Conservation (phyloP, 495 filamentous ascomycete genomes). For the Talaromyces adpressus region DNA sequence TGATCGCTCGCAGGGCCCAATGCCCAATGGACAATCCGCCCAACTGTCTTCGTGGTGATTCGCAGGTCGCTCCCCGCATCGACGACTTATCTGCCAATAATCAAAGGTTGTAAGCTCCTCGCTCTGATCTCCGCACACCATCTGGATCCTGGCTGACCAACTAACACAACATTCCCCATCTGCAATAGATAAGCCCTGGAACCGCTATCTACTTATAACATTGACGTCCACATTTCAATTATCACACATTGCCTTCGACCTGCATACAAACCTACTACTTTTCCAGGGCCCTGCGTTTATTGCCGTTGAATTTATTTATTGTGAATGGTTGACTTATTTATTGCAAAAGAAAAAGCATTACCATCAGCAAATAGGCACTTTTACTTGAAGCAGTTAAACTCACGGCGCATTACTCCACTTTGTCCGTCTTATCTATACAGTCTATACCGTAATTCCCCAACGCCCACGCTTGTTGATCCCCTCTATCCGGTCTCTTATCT, state of each 20-base stretch:
- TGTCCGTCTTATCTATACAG: background rate
- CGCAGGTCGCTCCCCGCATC: slow-evolving; percentile 4
- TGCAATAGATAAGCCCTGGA: background rate
- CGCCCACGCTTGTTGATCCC: background rate
- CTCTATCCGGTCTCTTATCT: background rate
- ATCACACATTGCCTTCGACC: background rate
- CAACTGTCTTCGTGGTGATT: slow-evolving; percentile 2
- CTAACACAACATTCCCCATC: slow-evolving; percentile 1
- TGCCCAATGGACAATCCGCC: slow-evolving; percentile 2
- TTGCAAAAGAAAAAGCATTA: background rate
- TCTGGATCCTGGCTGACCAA: slow-evolving; percentile 2
- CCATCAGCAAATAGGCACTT: background rate
- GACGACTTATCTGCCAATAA: slow-evolving; percentile 3
- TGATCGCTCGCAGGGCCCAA: slow-evolving; percentile 5
- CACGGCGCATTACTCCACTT: background rate
- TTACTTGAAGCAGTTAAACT: background rate
- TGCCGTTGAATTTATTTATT: background rate
- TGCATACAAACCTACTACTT: background rate
- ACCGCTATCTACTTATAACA: background rate
- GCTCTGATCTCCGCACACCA: slow-evolving; percentile 5
- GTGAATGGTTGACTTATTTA: background rate
- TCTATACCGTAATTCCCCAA: background rate
- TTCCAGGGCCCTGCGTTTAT: background rate
- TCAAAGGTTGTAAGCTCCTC: background rate
- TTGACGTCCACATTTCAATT: slow-evolving; percentile 1